These are phyloP conservation scores for Tuber umbilicatum DNA, from an alignment of 495 filamentous ascomycete species.

Conservation along the genomic window DNA sequence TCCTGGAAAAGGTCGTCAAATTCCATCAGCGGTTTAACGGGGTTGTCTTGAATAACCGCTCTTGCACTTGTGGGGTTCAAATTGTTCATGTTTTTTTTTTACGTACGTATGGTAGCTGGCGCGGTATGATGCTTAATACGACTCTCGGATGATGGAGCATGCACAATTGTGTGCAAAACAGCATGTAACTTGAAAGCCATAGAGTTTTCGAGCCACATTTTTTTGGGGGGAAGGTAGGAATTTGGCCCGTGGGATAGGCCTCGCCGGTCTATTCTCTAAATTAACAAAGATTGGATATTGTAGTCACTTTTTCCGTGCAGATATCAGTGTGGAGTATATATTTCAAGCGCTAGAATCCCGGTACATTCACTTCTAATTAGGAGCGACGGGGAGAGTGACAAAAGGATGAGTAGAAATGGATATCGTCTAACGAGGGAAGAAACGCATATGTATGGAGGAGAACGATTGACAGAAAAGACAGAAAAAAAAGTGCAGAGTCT, in stretches of 20 bases:
- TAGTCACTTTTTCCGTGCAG: background rate
- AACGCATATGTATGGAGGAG: too few species aligned
- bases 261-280: background rate
- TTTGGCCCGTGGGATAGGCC: background rate
- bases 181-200: background rate
- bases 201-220: background rate
- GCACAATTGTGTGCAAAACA: background rate
- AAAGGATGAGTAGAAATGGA: too few species aligned
- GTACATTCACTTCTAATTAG: too few species aligned
- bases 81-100: background rate
- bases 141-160: background rate
- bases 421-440: too few species aligned
- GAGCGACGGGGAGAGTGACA: too few species aligned
- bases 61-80: background rate
- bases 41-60: background rate
- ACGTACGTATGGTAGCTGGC: background rate
- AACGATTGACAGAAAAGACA: too few species aligned
- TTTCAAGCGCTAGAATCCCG: too few species aligned
- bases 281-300: background rate
- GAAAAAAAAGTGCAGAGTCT: too few species aligned
- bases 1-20: background rate
- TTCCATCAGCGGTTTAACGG: background rate
- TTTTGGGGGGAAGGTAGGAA: background rate
- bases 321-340: too few species aligned
- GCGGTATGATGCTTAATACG: background rate